Base-by-base conservation (phyloP, 2,329 filamentous ascomycete species). In the Fusarium abutilonis region DNA sequence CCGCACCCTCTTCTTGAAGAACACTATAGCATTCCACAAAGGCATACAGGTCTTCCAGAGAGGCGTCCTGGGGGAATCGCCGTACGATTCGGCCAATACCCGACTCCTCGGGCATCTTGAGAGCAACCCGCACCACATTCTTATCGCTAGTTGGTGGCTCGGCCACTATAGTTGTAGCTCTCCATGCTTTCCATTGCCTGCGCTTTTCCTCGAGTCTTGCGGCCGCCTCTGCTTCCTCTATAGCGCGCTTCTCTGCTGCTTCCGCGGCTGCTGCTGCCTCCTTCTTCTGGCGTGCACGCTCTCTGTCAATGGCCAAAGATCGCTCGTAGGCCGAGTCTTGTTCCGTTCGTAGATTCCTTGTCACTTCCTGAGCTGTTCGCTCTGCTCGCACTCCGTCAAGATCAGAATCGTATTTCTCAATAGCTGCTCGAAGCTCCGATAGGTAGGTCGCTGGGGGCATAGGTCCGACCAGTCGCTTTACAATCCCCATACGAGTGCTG, bases 301-400 rank as follows among this genome's bases (percentile, higher is more conserved):
- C 93, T 35, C 93, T 84, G 76, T 99, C 95, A 58, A 88, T 87
- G 9, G 93, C 94, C 28, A 99, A 80, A 0, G 92, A 96, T 60
- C 93, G 87, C 77, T 99, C 93, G 75, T 99, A 99, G 1, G 95
- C 95, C 9, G 87, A 90, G 73, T 98, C 93, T 74, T 99, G 95
- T 75, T 97, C 88, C 59, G 90, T 86, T n/a, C 93, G 86, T 31
- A 99, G 80, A 68, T 80, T 91, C 41, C 94, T 85, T n/a, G 90
- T 86, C 3, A 92, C 87, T 72, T 96, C 87, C 66, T 96, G 91
- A 38, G 93, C 92, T 14, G 86, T 85, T 49, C 93, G 84, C 69
- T 92, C 87, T 3, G 89, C 85, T n/a, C 93, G 86, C 17, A 91
- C 88, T 28, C 87, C 83, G 35, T 87, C 86, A 4, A 99, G 80